Evolutionary conservation across 2,329 filamentous ascomycete genomes (phyloP).

Genomic region (Drechslerella dactyloides): DNA sequence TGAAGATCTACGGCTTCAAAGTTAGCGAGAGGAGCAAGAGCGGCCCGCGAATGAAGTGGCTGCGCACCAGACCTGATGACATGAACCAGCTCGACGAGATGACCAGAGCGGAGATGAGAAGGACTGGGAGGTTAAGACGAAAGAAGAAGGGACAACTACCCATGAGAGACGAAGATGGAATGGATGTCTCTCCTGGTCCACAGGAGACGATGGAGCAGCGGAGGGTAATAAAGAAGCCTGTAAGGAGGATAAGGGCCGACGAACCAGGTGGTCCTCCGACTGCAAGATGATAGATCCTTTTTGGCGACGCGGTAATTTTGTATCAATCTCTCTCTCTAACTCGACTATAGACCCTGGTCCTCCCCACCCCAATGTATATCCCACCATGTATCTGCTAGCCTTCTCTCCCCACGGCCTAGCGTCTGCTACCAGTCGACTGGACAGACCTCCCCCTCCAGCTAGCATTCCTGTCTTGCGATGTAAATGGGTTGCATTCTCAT

Average conservation of each 20-base stretch:
- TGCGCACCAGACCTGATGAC: slow-evolving; percentile 81
- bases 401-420: slow-evolving; percentile 1
- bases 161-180: slow-evolving; percentile 37
- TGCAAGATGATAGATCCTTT: slow-evolving; percentile 8
- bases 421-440: slow-evolving; percentile 33
- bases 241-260: slow-evolving; percentile 43
- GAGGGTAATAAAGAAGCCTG: slow-evolving; percentile 43
- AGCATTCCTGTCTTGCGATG: slow-evolving; percentile 14
- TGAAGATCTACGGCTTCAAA: slow-evolving; percentile 93
- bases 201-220: slow-evolving; percentile 37
- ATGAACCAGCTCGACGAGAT: slow-evolving; percentile 84
- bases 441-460: slow-evolving; percentile 35
- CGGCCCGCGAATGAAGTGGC: slow-evolving; percentile 95
- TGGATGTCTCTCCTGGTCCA: slow-evolving; percentile 42
- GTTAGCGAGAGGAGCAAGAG: slow-evolving; percentile 89
- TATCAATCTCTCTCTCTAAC: background rate
- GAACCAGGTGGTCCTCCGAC: slow-evolving; percentile 16
- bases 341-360: background rate
- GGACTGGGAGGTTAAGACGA: slow-evolving; percentile 44
- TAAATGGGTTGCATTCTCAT: slow-evolving; percentile 30
- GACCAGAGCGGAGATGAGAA: slow-evolving; percentile 56
- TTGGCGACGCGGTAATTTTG: background rate
- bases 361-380: background rate
- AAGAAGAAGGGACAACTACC: slow-evolving; percentile 40
- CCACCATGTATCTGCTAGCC: slow-evolving; percentile 3